Conservation (phyloP, 441 rosid genomes). For the Biscutella laevigata region DNA sequence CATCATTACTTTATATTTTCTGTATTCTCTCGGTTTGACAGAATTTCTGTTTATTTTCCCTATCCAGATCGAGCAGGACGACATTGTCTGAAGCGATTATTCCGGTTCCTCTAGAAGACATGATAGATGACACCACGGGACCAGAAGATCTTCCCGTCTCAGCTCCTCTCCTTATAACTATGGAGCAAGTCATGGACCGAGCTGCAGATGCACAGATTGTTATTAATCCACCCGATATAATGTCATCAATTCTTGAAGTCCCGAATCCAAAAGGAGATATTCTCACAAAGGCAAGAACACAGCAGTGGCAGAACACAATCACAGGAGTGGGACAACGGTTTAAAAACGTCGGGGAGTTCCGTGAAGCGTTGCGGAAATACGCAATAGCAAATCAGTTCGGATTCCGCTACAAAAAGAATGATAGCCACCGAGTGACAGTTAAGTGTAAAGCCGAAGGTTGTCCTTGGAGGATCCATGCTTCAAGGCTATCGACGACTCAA, state of each 20-base stretch:
- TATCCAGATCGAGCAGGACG: constrained; percentile 77
- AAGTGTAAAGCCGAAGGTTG: constrained; percentile 94
- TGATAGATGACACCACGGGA: constrained; percentile 43
- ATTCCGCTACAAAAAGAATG: constrained; percentile 80
- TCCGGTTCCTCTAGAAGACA: constrained; percentile 37
- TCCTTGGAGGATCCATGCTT: constrained; percentile 95
- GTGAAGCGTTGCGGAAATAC: constrained; percentile 68
- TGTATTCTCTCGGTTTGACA: not conserved
- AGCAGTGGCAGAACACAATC: constrained; percentile 80
- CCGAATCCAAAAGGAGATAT: constrained; percentile 36
- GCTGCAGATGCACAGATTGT: constrained; percentile 33
- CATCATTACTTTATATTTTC: not conserved
- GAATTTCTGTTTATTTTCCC: not conserved
- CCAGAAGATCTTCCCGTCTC: constrained; percentile 29
- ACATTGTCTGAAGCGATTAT: constrained; percentile 63
- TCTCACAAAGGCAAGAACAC: constrained; percentile 58
- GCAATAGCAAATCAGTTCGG: constrained; percentile 93
- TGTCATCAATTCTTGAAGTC: constrained; percentile 41
- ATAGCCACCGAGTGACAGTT: constrained; percentile 85
- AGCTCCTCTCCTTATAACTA: constrained; percentile 32
- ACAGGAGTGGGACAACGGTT: constrained; percentile 90
- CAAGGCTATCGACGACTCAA: constrained; percentile 76
- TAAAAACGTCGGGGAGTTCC: constrained; percentile 68
- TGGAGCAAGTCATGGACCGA: constrained; percentile 38
- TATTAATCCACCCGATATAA: constrained; percentile 37